Evolutionary conservation across 441 rosid genomes (phyloP).

Genomic region (Gossypium aridum): DNA sequence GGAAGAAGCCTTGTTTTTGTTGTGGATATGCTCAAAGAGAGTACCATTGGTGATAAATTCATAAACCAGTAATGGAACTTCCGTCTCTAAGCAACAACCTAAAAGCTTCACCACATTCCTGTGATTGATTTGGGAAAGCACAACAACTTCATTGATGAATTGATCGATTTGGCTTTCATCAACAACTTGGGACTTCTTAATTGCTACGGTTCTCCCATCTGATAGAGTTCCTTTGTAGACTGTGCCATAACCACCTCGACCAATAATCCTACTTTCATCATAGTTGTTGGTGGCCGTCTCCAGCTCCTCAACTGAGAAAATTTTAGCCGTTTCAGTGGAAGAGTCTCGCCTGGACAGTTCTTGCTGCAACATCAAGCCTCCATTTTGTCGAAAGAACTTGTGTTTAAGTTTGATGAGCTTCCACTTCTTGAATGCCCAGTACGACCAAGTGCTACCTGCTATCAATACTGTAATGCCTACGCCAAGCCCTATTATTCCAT

Average conservation of each 20-base stretch:
- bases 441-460: background rate
- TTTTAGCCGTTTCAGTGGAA: background rate
- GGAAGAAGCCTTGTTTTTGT: background rate
- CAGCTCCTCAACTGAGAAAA: slow-evolving; percentile 12
- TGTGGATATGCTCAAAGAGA: slow-evolving; percentile 8
- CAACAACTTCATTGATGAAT: slow-evolving; percentile 1
- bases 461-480: slow-evolving; percentile 12
- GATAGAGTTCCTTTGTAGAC: slow-evolving; percentile 2
- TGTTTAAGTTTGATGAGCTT: slow-evolving; percentile 1
- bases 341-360: background rate
- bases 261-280: background rate
- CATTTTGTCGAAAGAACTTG: background rate
- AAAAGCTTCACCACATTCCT: slow-evolving; percentile 7
- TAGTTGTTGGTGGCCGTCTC: slow-evolving; percentile 11
- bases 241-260: slow-evolving; percentile 7
- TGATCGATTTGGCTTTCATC: background rate
- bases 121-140: slow-evolving; percentile 11
- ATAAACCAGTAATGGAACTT: slow-evolving; percentile 3
- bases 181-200: slow-evolving; percentile 2
- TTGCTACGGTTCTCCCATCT: background rate
- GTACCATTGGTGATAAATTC: slow-evolving; percentile 12
- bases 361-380: slow-evolving; percentile 5
- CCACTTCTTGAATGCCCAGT: slow-evolving; percentile 5
- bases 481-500: slow-evolving; percentile 12
- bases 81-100: slow-evolving; percentile 5